Percentiles rank a stretch among this genome's conserved stretches.
Conservation (phyloP, 1,139 yeast genomes). For the Geotrichum bryndzae region DNA sequence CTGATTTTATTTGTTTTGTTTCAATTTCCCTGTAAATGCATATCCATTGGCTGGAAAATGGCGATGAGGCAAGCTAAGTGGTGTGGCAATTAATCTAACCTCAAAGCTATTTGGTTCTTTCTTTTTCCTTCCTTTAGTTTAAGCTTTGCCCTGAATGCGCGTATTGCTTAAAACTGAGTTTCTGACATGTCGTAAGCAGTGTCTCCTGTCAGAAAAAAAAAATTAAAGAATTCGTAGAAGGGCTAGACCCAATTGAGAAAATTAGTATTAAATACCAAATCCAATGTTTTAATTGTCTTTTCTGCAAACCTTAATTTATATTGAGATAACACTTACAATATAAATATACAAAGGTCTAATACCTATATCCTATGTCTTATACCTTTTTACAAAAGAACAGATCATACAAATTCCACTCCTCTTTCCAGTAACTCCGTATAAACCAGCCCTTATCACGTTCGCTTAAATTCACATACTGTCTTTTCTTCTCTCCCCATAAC, state of each 20-base stretch:
- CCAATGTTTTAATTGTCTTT: no score
- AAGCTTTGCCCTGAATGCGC: no score
- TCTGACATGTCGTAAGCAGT: not conserved
- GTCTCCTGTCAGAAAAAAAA: no score
- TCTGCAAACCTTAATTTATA: no score
- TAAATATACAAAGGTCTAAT: not conserved
- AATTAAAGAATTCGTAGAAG: no score
- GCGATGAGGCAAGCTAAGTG: not conserved
- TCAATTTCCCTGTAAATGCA: not conserved
- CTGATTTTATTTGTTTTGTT: not conserved
- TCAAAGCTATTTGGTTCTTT: not conserved
- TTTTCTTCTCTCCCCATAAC: not conserved
- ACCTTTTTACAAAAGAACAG: not conserved
- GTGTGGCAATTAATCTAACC: not conserved
- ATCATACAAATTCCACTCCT: not conserved
- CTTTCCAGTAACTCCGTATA: not conserved
- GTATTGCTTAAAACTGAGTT: no score
- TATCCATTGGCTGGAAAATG: not conserved
- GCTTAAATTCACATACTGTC: not conserved
- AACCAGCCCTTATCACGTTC: not conserved
- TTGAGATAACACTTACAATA: no score
- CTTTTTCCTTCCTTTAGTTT: not conserved
- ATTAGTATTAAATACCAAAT: no score
- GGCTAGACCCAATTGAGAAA: no score
- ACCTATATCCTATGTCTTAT: not conserved